Conservation (phyloP, 306 rosid species). For the Crotalaria pallida region DNA sequence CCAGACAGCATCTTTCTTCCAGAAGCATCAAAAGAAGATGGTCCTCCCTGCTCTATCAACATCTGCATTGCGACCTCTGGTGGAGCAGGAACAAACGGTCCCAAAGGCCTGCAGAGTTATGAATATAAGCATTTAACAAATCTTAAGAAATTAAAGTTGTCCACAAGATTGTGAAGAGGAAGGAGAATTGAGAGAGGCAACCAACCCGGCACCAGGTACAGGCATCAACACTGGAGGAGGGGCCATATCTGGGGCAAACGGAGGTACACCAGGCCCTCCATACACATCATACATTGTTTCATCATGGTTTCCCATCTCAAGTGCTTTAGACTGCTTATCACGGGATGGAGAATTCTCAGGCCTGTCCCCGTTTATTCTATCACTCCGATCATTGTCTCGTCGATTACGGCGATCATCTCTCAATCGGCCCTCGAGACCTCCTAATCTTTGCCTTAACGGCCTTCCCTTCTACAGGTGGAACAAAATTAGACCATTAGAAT, state of each 20-base stretch:
- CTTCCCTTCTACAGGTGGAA: constrained; percentile 59
- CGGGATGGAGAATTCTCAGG: constrained; percentile 57
- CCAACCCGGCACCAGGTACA: constrained; percentile 99
- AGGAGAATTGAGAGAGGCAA: neutral
- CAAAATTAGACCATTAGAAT: neutral
- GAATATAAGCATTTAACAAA: constrained; percentile 15
- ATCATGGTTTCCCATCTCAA: constrained; percentile 70
- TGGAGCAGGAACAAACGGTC: constrained; percentile 99
- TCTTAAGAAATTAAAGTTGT: neutral
- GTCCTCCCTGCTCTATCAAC: constrained; percentile 95
- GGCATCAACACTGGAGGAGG: constrained; percentile 96
- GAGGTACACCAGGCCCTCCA: constrained; percentile 64
- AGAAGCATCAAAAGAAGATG: constrained; percentile 73
- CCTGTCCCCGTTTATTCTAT: constrained; percentile 64
- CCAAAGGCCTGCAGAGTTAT: constrained; percentile 70
- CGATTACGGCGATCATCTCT: constrained; percentile 88
- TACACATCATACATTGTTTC: constrained; percentile 79
- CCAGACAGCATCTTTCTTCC: constrained; percentile 73
- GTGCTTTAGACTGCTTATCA: constrained; percentile 60
- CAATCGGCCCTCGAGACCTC: constrained; percentile 56
- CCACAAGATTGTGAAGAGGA: neutral
- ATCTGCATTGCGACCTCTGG: constrained; percentile 99
- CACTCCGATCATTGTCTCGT: constrained; percentile 60
- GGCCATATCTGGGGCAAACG: constrained; percentile 74
- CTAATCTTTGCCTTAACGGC: constrained; percentile 66